Conservation (phyloP, 805 yeast species). For the Lachancea sp. region DNA sequence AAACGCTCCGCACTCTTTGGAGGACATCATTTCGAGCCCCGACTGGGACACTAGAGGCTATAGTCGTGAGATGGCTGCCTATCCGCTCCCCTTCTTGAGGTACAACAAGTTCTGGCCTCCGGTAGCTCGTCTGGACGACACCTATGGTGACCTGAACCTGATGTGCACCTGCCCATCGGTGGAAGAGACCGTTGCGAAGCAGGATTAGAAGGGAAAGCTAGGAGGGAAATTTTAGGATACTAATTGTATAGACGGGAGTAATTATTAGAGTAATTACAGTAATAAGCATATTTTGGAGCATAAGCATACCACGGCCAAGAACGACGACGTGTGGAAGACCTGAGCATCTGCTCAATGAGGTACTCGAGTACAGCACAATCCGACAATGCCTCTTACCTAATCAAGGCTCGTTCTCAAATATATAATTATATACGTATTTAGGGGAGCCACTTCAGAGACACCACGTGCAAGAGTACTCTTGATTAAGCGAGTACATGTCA, state of each 20-base stretch:
- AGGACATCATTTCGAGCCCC: constrained; percentile 58
- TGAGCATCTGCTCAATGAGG: too few species aligned
- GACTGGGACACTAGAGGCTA: constrained; percentile 86
- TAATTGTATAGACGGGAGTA: not conserved
- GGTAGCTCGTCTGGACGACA: constrained; percentile 87
- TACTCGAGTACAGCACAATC: too few species aligned
- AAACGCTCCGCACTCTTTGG: constrained; percentile 87
- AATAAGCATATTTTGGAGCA: too few species aligned
- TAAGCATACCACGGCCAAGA: too few species aligned
- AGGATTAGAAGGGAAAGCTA: not conserved
- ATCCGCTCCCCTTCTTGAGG: constrained; percentile 72
- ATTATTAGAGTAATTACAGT: too few species aligned
- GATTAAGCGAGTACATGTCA: too few species aligned
- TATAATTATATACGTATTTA: too few species aligned
- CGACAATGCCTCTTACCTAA: too few species aligned
- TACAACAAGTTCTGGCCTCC: constrained; percentile 90
- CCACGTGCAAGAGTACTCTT: too few species aligned
- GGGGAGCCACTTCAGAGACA: too few species aligned
- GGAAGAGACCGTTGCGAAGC: constrained; percentile 52
- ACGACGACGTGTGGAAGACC: too few species aligned
- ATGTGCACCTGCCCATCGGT: constrained; percentile 91
- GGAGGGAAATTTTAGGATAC: not conserved
- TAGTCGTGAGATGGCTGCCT: constrained; percentile 89
- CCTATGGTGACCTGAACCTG: constrained; percentile 87
- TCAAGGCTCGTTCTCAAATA: too few species aligned